A percentile compares a stretch with the other conserved stretches of the same genome.
These are phyloP conservation scores for Lactarius psammicola DNA, from an alignment of 768 basidiomycete species.

Conservation along the genomic window DNA sequence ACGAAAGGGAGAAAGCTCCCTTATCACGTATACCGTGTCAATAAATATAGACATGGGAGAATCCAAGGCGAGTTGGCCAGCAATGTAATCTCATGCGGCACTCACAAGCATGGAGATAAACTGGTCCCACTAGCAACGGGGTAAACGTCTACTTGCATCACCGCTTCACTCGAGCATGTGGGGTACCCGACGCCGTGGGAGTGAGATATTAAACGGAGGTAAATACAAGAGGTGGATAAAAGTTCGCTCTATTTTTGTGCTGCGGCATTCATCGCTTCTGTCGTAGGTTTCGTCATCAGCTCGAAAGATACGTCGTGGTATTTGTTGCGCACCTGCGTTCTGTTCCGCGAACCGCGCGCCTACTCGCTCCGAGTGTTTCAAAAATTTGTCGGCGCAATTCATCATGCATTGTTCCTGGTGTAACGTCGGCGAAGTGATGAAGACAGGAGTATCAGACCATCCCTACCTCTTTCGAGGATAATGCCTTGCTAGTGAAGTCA, in stretches of 20 bases:
- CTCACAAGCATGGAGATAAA: background rate
- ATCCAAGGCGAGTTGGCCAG: background rate
- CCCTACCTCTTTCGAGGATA: slow-evolving; percentile 87
- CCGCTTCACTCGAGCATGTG: background rate
- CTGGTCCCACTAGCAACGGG: background rate
- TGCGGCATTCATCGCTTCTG: slow-evolving; percentile 44
- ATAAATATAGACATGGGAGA: background rate
- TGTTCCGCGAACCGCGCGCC: slow-evolving; percentile 89
- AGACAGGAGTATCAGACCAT: slow-evolving; percentile 1
- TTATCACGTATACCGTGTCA: background rate
- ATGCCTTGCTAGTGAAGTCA: slow-evolving; percentile 93
- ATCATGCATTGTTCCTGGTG: slow-evolving; percentile 80
- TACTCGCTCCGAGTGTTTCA: slow-evolving; percentile 93
- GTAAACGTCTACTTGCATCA: background rate
- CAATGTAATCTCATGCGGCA: background rate
- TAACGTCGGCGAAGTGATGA: slow-evolving; percentile 12
- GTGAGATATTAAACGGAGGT: slow-evolving; percentile 2
- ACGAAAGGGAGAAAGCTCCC: background rate
- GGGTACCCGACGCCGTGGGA: background rate
- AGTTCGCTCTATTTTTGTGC: slow-evolving; percentile 33
- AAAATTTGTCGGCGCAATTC: slow-evolving; percentile 96
- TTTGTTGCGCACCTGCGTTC: slow-evolving; percentile 73
- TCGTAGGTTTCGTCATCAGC: slow-evolving; percentile 1
- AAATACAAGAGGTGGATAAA: background rate
- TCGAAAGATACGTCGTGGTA: slow-evolving; percentile 4